These are phyloP conservation scores for Eutrema japonicum DNA, from an alignment of 345 rosid species.

Conservation along the genomic window DNA sequence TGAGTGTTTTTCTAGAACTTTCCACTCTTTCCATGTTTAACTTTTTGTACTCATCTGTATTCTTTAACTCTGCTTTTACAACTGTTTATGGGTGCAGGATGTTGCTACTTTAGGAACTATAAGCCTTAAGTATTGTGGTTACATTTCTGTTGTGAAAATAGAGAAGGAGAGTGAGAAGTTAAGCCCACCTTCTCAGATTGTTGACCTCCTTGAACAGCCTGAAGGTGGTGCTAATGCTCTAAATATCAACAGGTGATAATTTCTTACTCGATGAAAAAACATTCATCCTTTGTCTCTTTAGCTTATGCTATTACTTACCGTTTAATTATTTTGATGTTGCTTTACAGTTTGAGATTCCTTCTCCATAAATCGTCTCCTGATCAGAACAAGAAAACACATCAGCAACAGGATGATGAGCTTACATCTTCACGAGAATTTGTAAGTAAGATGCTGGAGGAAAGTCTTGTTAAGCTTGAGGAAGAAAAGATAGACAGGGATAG, in stretches of 20 bases:
- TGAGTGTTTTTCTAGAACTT: slow-evolving; percentile 51
- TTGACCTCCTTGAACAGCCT: slow-evolving; percentile 82
- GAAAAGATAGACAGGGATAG: slow-evolving; percentile 56
- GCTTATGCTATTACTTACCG: slow-evolving; percentile 17
- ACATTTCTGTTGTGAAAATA: slow-evolving; percentile 77
- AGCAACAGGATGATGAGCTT: slow-evolving; percentile 62
- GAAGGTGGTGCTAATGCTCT: slow-evolving; percentile 99
- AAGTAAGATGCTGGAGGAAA: slow-evolving; percentile 76
- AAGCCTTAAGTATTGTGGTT: slow-evolving; percentile 86
- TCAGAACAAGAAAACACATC: slow-evolving; percentile 51
- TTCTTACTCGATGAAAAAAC: neutral
- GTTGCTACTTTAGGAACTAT: slow-evolving; percentile 75
- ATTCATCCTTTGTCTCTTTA: slow-evolving; percentile 14
- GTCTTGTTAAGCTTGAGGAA: slow-evolving; percentile 79
- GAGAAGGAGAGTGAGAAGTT: slow-evolving; percentile 55
- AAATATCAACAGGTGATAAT: slow-evolving; percentile 79
- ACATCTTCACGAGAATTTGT: slow-evolving; percentile 62
- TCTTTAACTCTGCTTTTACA: slow-evolving; percentile 18
- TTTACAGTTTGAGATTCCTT: slow-evolving; percentile 81
- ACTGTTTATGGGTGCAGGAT: slow-evolving; percentile 64
- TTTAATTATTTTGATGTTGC: slow-evolving; percentile 22
- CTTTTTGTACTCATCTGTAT: neutral
- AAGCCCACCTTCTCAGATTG: slow-evolving; percentile 57
- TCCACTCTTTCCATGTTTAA: neutral
- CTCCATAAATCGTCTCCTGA: slow-evolving; percentile 67